phyloP scores from a whole-genome alignment of 176 grass and related monocot species.

The Alloteropsis semialata region DNA sequence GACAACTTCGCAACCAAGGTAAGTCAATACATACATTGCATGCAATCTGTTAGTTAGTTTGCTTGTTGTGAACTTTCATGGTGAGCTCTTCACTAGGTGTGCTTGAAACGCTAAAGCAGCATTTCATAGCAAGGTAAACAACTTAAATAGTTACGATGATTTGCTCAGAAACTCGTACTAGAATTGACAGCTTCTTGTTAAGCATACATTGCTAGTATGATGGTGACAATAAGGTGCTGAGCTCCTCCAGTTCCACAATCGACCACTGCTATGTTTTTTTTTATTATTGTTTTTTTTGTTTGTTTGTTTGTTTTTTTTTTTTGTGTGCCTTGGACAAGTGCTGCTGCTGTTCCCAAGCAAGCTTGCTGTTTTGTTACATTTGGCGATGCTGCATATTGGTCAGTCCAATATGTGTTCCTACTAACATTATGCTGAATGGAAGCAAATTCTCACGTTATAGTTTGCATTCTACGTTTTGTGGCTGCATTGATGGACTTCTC shows the following conservation, averaged over 20 bases:
- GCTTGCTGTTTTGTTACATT: background rate
- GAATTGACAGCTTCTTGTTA: background rate
- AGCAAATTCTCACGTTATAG: too few species aligned
- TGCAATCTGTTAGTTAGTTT: background rate
- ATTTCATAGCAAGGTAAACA: background rate
- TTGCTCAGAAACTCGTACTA: background rate
- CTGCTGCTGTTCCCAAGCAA: background rate
- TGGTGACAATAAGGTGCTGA: background rate
- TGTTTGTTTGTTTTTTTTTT: too few species aligned
- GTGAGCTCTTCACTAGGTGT: background rate
- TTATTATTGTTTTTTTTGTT: too few species aligned
- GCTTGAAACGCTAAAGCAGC: background rate
- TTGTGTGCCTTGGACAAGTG: background rate
- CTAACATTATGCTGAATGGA: too few species aligned
- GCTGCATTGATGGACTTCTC: slow-evolving; percentile 45
- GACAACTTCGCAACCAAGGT: slow-evolving; percentile 84
- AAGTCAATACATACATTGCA: slow-evolving; percentile 9
- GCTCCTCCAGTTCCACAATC: slow-evolving; percentile 24
- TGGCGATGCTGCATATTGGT: background rate
- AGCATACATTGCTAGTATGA: background rate
- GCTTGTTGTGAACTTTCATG: background rate
- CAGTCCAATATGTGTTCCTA: background rate
- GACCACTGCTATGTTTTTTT: background rate
- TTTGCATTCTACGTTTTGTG: background rate
- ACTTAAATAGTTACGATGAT: background rate